These are phyloP conservation scores for Ceratocystis papillata DNA, from an alignment of 2,329 filamentous ascomycete genomes.

Conservation along the genomic window DNA sequence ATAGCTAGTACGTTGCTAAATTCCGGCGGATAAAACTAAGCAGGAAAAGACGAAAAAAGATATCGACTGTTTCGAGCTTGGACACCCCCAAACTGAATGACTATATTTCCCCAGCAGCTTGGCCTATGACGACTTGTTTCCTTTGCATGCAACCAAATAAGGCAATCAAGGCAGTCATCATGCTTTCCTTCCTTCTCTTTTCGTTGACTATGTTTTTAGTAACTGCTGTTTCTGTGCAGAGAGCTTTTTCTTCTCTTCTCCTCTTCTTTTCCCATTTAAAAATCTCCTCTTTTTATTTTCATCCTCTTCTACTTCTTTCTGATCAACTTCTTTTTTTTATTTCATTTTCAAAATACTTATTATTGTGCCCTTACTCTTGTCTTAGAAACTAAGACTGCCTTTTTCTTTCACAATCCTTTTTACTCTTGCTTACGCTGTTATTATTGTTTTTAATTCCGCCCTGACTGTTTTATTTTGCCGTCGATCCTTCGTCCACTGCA, in stretches of 20 bases:
- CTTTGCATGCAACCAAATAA: conserved; percentile 1
- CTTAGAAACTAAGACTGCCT: background rate
- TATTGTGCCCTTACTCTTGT: background rate
- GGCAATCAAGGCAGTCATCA: background rate
- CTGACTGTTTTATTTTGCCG: conserved; percentile 7
- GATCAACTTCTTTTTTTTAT: background rate
- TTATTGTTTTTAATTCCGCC: background rate
- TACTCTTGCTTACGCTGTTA: background rate
- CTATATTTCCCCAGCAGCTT: background rate
- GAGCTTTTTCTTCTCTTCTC: background rate
- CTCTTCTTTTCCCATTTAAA: background rate
- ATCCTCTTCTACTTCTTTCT: background rate
- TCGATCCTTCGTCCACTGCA: conserved; percentile 8
- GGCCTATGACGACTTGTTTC: background rate
- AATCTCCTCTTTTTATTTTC: background rate
- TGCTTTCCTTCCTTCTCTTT: conserved; percentile 6
- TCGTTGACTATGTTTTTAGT: background rate
- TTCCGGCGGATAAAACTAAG: background rate
- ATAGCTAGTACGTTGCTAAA: background rate
- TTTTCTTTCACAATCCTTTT: background rate
- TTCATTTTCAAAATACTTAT: background rate
- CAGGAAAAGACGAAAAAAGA: background rate
- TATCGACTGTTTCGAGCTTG: conserved; percentile 10
- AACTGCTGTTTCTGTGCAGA: background rate
- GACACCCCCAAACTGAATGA: background rate